Percentiles rank a stretch among this genome's conserved stretches.
phyloP scores from a whole-genome alignment of 2,329 filamentous ascomycete species.

The Trichoderma endophyticum region DNA sequence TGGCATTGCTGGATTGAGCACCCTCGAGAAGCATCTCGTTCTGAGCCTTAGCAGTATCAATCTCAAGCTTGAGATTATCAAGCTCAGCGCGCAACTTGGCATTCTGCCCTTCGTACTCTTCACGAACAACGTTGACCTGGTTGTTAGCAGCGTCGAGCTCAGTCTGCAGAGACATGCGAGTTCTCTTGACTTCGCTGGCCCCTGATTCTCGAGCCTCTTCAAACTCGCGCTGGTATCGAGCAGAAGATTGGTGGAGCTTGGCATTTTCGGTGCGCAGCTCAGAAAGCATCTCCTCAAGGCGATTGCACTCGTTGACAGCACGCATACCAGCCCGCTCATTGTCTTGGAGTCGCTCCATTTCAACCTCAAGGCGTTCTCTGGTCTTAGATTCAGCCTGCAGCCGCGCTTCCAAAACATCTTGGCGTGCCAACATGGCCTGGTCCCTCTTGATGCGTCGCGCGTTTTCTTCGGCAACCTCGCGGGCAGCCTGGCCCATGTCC shows the following conservation, averaged over 20 bases:
- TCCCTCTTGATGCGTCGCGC: constrained; percentile 75
- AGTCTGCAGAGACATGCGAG: constrained; percentile 71
- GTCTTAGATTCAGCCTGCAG: constrained; percentile 72
- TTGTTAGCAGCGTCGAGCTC: constrained; percentile 82
- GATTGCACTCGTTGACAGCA: constrained; percentile 60
- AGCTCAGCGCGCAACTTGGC: constrained; percentile 68
- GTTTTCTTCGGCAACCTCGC: constrained; percentile 80
- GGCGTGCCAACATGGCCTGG: constrained; percentile 72
- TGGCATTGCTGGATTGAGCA: constrained; percentile 65
- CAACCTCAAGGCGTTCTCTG: constrained; percentile 62
- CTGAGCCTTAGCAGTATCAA: constrained; percentile 75
- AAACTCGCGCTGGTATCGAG: constrained; percentile 75
- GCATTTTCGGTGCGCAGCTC: constrained; percentile 65
- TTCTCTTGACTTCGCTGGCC: constrained; percentile 75
- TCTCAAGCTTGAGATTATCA: constrained; percentile 73
- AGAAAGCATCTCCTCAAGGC: constrained; percentile 52
- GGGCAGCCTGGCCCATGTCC: constrained; percentile 76
- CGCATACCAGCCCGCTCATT: constrained; percentile 64
- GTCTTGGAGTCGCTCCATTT: constrained; percentile 62
- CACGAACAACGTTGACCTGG: constrained; percentile 78
- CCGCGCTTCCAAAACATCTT: constrained; percentile 74
- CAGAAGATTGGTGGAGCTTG: constrained; percentile 65
- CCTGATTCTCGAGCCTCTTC: constrained; percentile 78
- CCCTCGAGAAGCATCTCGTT: constrained; percentile 84
- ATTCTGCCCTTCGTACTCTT: constrained; percentile 78